Evolutionary conservation across 306 rosid genomes (phyloP).

Genomic region (Oxytropis ochrocephala): DNA sequence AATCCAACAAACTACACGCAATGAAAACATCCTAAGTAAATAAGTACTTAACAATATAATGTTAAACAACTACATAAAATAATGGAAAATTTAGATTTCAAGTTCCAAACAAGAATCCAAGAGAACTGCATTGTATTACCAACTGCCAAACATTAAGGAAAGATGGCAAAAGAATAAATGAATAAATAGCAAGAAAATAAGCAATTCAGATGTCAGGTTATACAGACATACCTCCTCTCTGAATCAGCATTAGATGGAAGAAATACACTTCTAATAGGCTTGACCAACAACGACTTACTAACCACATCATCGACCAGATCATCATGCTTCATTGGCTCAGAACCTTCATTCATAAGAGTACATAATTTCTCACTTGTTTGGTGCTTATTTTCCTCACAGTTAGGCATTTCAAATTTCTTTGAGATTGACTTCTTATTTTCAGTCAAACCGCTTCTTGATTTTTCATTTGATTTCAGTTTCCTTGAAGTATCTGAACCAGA

Average conservation of each 20-base stretch:
- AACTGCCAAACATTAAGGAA: background rate
- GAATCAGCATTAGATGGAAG: conserved; percentile 47
- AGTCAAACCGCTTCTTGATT: conserved; percentile 5
- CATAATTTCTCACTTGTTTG: background rate
- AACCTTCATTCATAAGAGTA: conserved; percentile 18
- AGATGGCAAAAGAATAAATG: background rate
- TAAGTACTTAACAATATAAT: conserved; percentile 3
- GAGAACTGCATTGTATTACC: background rate
- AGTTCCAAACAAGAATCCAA: conserved; percentile 1
- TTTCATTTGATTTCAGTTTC: conserved; percentile 30
- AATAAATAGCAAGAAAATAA: background rate
- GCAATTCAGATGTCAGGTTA: background rate
- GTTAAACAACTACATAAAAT: background rate
- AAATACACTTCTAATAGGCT: conserved; percentile 15
- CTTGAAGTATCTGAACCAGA: conserved; percentile 32
- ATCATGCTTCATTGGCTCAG: conserved; percentile 23
- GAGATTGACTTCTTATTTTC: conserved; percentile 24
- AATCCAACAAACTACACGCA: conserved; percentile 42
- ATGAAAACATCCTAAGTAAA: conserved; percentile 9
- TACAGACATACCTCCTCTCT: conserved; percentile 49
- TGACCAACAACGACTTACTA: conserved; percentile 2
- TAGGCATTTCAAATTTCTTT: conserved; percentile 22
- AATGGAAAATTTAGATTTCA: background rate
- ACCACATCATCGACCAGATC: conserved; percentile 31
- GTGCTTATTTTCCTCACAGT: conserved; percentile 8